These are phyloP conservation scores for Suhomyces kilbournensis DNA, from an alignment of 805 yeast genomes.

Conservation along the genomic window DNA sequence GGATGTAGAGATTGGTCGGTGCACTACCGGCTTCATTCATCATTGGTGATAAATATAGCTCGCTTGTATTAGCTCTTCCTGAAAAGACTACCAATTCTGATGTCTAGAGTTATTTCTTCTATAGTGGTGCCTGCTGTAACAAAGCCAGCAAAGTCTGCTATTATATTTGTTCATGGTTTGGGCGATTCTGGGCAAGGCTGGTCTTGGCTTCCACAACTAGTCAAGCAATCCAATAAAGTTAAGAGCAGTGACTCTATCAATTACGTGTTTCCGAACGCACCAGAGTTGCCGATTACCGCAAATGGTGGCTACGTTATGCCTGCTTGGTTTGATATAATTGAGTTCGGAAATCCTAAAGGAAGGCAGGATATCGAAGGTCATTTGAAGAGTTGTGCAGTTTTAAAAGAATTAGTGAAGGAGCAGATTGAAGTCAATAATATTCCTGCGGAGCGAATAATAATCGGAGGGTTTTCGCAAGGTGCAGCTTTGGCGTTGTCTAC, in stretches of 20 bases:
- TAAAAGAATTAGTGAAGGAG: conserved; percentile 48
- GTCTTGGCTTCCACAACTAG: conserved; percentile 72
- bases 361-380: conserved; percentile 56
- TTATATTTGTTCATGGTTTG: conserved; percentile 82
- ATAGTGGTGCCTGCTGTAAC: conserved; percentile 26
- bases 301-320: conserved; percentile 70
- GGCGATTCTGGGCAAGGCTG: conserved; percentile 93
- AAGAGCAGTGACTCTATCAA: conserved; percentile 48
- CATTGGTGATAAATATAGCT: background rate
- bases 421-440: conserved; percentile 51
- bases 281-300: conserved; percentile 62
- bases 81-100: background rate
- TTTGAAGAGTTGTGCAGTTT: conserved; percentile 44
- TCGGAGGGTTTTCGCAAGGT: conserved; percentile 97
- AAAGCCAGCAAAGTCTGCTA: conserved; percentile 44
- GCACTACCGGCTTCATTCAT: background rate
- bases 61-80: background rate
- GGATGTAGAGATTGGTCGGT: background rate
- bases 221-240: conserved; percentile 44
- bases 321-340: conserved; percentile 81
- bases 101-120: conserved; percentile 17
- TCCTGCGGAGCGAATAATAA: conserved; percentile 63
- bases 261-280: conserved; percentile 92
- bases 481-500: conserved; percentile 74
- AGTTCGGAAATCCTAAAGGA: conserved; percentile 47